Conservation (phyloP, 1,284 basidiomycete species). For the Ceratobasidium sp. region DNA sequence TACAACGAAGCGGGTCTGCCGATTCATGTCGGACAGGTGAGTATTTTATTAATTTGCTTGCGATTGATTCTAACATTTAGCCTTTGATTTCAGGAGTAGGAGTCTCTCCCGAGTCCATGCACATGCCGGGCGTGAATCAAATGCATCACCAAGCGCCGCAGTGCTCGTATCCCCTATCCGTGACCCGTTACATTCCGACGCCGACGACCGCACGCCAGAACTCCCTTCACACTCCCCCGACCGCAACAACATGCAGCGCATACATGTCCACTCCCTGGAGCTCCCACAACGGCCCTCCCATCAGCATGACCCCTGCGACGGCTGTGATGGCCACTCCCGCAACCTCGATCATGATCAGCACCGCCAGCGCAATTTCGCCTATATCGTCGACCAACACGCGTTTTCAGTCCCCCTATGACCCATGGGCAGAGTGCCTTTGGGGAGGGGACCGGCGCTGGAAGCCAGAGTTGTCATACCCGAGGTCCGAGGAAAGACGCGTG, state of each 20-base stretch:
- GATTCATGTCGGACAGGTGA: conserved; percentile 20
- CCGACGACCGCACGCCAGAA: not conserved
- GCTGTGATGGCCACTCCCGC: no score
- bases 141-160: not conserved
- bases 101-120: conserved; percentile 13
- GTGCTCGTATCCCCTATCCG: no score
- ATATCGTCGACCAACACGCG: conserved; percentile 11
- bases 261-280: not conserved
- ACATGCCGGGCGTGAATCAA: conserved; percentile 5
- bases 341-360: conserved; percentile 11
- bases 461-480: no score
- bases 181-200: no score
- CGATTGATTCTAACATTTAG: no score
- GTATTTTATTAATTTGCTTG: not conserved
- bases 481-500: no score
- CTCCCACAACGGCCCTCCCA: no score
- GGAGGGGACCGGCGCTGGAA: not conserved
- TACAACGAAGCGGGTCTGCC: not conserved
- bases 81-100: conserved; percentile 5
- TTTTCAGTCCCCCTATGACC: conserved; percentile 33
- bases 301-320: not conserved
- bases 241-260: not conserved
- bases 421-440: not conserved
- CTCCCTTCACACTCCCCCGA: conserved; percentile 5
- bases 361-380: conserved; percentile 27